Percentiles rank a stretch among this genome's conserved stretches.
Conservation (phyloP, 768 basidiomycete genomes). For the Tephrocybe sp. region DNA sequence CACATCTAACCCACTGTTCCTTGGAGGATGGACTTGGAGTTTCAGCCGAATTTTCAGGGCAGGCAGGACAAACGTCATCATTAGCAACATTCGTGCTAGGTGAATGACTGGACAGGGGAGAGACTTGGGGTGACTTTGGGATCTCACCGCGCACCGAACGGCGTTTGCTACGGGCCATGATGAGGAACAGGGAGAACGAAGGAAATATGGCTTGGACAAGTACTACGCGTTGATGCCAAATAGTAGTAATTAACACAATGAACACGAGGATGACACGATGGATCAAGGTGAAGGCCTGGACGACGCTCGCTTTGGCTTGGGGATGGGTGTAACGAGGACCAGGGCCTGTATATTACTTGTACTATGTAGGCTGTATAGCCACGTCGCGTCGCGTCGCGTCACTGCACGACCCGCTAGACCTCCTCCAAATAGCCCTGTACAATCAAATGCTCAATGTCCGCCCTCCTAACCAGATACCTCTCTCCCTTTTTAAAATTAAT, state of each 20-base stretch:
- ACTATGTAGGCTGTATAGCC: no score
- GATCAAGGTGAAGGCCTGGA: no score
- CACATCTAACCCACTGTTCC: constrained; percentile 82
- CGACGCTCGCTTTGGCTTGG: no score
- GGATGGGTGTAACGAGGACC: no score
- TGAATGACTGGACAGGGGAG: constrained; percentile 23
- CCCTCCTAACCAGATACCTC: constrained; percentile 82
- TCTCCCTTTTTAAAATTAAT: constrained; percentile 91
- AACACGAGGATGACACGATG: no score
- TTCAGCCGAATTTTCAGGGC: constrained; percentile 33
- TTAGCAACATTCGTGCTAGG: constrained; percentile 25
- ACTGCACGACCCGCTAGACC: no score
- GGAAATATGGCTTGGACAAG: no score
- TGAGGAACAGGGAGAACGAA: no score
- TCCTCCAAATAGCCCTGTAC: constrained; percentile 92
- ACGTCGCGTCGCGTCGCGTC: no score
- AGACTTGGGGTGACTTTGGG: constrained; percentile 32
- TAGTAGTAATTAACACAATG: no score
- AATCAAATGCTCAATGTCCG: constrained; percentile 92
- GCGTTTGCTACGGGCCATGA: constrained; percentile 45
- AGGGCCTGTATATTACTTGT: no score
- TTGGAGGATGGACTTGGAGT: constrained; percentile 39
- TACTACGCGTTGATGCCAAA: no score
- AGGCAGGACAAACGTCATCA: constrained; percentile 48
- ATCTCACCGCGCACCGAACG: constrained; percentile 35